Base-by-base conservation (phyloP, 768 basidiomycete species). In the Cystobasidium onofrii region DNA sequence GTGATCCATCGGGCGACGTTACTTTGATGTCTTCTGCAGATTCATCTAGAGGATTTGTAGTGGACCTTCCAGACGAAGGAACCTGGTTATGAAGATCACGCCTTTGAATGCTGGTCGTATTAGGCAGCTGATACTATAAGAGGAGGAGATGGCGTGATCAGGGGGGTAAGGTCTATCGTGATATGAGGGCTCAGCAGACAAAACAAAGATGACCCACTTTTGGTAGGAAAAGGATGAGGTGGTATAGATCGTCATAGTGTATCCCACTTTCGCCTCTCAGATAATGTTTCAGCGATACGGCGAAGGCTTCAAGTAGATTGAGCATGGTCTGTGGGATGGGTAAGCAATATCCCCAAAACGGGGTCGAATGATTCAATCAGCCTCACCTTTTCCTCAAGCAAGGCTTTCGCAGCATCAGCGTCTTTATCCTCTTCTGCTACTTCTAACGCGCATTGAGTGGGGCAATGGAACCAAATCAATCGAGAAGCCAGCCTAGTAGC, bases 281-380 rank as follows among this genome's bases (percentile, higher is more conserved):
- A 34, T 75, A 75, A 50, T 75, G 69, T 60, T 75, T 75, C 1
- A 72, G 57, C 1, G 74, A 46, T 34, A 75, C 70, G 1, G 60
- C 36, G 63, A 61, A 67, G 18, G 74, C 74, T 46, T 72, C 74
- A 18, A 75, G 66, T 29, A 75, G 57, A 41, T 75, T 71, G 41
- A 71, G 55, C 54, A 71, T 71, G 34, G 69, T 71, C 69, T 64
- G 15, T 3, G 23, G 39, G 9, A 18, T 34, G 33, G 41, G 41
- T 7, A 27, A 13, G 13, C 20, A 39, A 39, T 15, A 39, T 15
- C 6, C 39, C 39, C 6, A 20, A n/a, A 50, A 20, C 20, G 46
- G n/a, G n/a, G n/a, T n/a, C n/a, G n/a, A n/a, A n/a, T n/a, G n/a
- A n/a, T n/a, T n/a, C n/a, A n/a, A n/a, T n/a, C n/a, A n/a, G n/a